Evolutionary conservation across 768 basidiomycete species (phyloP).

Genomic region (Ramaria rubella): DNA sequence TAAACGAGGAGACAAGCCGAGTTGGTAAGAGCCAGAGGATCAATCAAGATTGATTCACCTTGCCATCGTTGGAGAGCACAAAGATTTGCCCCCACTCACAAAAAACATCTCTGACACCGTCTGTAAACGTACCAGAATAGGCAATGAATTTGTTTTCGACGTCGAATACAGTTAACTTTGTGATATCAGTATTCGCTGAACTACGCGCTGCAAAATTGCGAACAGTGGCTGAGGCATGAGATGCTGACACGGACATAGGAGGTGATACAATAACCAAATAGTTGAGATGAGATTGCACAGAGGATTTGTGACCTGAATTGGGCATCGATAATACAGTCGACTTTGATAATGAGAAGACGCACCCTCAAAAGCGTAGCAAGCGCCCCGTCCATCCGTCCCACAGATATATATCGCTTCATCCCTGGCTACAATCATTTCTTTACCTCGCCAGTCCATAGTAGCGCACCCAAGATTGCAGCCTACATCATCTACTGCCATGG

Average conservation of each 20-base stretch:
- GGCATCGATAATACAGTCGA: neutral
- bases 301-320: conserved; percentile 73
- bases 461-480: conserved; percentile 84
- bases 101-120: conserved; percentile 78
- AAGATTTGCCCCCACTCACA: conserved; percentile 79
- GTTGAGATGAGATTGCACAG: conserved; percentile 69
- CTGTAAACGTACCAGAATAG: conserved; percentile 72
- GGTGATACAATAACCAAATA: conserved; percentile 90
- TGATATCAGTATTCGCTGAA: conserved; percentile 48
- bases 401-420: conserved; percentile 92
- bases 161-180: conserved; percentile 82
- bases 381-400: conserved; percentile 71
- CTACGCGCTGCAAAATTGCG: conserved; percentile 61
- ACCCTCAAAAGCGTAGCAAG: conserved; percentile 93
- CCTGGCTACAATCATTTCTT: conserved; percentile 75
- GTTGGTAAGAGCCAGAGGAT: too few relatives aligned
- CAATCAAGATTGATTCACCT: conserved; percentile 46
- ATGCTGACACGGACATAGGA: conserved; percentile 60
- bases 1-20: conserved; percentile 23
- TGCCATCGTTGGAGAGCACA: conserved; percentile 70
- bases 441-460: conserved; percentile 64
- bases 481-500: conserved; percentile 75
- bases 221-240: conserved; percentile 66
- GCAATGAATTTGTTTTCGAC: conserved; percentile 87
- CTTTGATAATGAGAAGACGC: conserved; percentile 11